phyloP scores from a whole-genome alignment of 352 stramenopile species.

The Phytophthora parvispora region DNA sequence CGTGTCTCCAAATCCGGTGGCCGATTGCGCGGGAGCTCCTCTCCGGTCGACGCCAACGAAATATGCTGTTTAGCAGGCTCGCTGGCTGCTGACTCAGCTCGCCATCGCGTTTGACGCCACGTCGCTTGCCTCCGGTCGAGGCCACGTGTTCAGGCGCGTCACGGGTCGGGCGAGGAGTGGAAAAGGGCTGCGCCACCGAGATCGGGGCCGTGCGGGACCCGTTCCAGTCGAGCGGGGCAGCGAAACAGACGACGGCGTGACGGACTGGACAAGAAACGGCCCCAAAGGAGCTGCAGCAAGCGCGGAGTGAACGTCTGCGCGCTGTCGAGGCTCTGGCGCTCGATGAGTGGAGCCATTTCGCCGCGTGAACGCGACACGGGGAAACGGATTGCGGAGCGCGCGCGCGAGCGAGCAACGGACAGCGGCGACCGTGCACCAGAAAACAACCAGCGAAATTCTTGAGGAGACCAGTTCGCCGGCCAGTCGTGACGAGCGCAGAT shows the following conservation, averaged over 20 bases:
- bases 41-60: constrained; percentile 12
- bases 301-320: constrained; percentile 26
- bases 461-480: constrained; percentile 11
- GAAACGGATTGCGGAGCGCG: constrained; percentile 28
- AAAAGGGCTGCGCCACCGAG: constrained; percentile 29
- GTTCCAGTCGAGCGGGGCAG: constrained; percentile 20
- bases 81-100: constrained; percentile 23
- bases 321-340: constrained; percentile 38
- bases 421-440: constrained; percentile 28
- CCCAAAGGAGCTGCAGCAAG: constrained; percentile 13
- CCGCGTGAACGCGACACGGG: constrained; percentile 37
- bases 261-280: constrained; percentile 44
- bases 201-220: constrained; percentile 3
- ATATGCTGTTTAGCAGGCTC: constrained; percentile 42
- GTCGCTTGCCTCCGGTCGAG: constrained; percentile 24
- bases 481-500: constrained; percentile 30
- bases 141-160: constrained; percentile 33
- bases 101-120: constrained; percentile 15
- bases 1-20: constrained; percentile 9
- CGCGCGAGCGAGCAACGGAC: constrained; percentile 22
- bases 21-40: background rate
- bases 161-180: constrained; percentile 27
- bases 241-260: constrained; percentile 37
- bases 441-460: constrained; percentile 37
- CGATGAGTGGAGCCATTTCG: constrained; percentile 33